Conservation (phyloP, 176 grass and related monocot genomes). For the Hyparrhenia diplandra region DNA sequence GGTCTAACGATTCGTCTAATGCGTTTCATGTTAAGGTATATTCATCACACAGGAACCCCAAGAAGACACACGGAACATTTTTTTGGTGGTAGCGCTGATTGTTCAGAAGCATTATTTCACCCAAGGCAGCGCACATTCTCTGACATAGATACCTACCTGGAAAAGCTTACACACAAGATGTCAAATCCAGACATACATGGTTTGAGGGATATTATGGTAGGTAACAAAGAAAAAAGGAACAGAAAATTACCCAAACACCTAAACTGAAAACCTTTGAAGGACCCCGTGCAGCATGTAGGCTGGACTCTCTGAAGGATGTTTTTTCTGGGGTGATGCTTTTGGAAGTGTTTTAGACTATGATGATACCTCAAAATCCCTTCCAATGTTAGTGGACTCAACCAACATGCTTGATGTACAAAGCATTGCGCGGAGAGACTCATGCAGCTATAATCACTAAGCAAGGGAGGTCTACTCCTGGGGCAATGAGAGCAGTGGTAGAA, state of each 20-base stretch:
- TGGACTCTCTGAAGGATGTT: constrained; percentile 82
- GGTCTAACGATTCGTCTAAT: constrained; percentile 4
- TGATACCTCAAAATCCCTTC: constrained; percentile 44
- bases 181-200: constrained; percentile 45
- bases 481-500: constrained; percentile 45
- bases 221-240: constrained; percentile 44
- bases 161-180: constrained; percentile 57
- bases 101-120: constrained; percentile 66
- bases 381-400: constrained; percentile 67
- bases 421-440: constrained; percentile 67
- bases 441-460: constrained; percentile 82
- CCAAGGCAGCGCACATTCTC: constrained; percentile 61
- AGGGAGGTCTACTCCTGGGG: constrained; percentile 92
- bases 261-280: constrained; percentile 56
- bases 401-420: constrained; percentile 71
- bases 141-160: constrained; percentile 59
- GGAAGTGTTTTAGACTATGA: constrained; percentile 44
- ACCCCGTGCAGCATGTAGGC: constrained; percentile 39
- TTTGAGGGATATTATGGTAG: constrained; percentile 36
- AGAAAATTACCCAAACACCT: constrained; percentile 34
- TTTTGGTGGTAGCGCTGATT: constrained; percentile 48
- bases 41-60: constrained; percentile 58
- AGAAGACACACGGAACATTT: constrained; percentile 28
- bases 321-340: constrained; percentile 83
- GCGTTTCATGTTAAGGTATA: constrained; percentile 59